Conservation (phyloP, 2,329 filamentous ascomycete species). For the Stylonectria norvegica region DNA sequence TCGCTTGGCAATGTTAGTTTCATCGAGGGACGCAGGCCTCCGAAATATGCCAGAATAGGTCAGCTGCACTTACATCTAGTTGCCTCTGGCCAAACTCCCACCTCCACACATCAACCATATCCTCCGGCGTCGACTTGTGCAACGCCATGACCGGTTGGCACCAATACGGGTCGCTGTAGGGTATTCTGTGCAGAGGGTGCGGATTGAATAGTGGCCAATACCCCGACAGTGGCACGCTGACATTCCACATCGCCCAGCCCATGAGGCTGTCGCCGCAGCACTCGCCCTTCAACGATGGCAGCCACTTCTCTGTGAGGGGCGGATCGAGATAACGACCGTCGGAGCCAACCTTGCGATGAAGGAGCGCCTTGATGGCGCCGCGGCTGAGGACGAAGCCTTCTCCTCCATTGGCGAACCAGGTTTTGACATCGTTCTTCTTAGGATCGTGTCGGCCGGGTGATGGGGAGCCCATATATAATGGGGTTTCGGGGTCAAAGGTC, state of each 20-base stretch:
- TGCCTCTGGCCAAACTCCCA: slow-evolving; percentile 38
- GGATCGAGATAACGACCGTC: slow-evolving; percentile 39
- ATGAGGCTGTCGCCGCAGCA: slow-evolving; percentile 53
- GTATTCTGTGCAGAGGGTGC: slow-evolving; percentile 49
- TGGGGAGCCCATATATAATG: slow-evolving; percentile 49
- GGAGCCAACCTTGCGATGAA: slow-evolving; percentile 28
- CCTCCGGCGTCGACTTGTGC: slow-evolving; percentile 45
- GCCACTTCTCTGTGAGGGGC: slow-evolving; percentile 38
- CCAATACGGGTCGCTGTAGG: slow-evolving; percentile 46
- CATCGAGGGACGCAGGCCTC: neutral
- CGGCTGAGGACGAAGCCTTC: slow-evolving; percentile 46
- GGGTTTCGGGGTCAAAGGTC: slow-evolving; percentile 42
- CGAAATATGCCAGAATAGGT: too few relatives aligned
- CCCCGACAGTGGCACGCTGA: slow-evolving; percentile 43
- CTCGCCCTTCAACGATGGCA: slow-evolving; percentile 41
- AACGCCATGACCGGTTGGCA: slow-evolving; percentile 49
- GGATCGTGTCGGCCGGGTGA: slow-evolving; percentile 37
- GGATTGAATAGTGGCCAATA: slow-evolving; percentile 48
- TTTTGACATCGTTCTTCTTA: slow-evolving; percentile 29
- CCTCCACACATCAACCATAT: slow-evolving; percentile 48
- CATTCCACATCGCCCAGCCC: slow-evolving; percentile 44
- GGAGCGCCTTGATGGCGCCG: slow-evolving; percentile 42
- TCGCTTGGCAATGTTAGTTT: slow-evolving; percentile 24
- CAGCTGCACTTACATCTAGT: slow-evolving; percentile 29
- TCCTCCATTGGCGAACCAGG: slow-evolving; percentile 49